These are phyloP conservation scores for Pichiaceae sp. DNA, from an alignment of 1,139 yeast species.

Conservation along the genomic window DNA sequence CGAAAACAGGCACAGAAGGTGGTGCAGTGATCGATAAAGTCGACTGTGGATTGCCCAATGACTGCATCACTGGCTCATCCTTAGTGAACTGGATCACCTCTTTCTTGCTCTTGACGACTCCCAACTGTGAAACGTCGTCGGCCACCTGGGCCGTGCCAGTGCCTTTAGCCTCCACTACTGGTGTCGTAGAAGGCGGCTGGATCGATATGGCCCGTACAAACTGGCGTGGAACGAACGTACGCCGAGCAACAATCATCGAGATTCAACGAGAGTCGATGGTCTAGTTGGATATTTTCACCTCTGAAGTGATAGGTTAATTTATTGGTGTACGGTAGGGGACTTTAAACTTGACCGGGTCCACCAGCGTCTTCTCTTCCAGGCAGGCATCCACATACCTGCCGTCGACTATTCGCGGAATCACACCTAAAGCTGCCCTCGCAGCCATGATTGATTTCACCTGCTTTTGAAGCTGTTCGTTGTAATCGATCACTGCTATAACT, in stretches of 20 bases:
- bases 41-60: constrained; percentile 38
- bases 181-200: constrained; percentile 16
- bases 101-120: constrained; percentile 1
- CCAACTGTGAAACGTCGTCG: background rate
- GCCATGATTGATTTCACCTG: constrained; percentile 2
- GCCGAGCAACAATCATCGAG: too few species aligned
- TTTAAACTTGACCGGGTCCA: constrained; percentile 30
- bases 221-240: too few species aligned
- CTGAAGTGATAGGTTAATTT: too few species aligned
- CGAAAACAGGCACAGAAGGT: constrained; percentile 46
- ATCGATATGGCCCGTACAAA: constrained; percentile 19
- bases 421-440: constrained; percentile 22
- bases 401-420: constrained; percentile 42
- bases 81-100: constrained; percentile 2
- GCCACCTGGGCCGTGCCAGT: background rate
- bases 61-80: constrained; percentile 24
- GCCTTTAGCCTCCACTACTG: background rate
- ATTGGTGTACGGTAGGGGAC: too few species aligned
- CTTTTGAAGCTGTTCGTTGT: background rate
- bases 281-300: too few species aligned
- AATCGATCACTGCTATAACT: constrained; percentile 13
- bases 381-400: constrained; percentile 35
- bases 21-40: constrained; percentile 40
- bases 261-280: too few species aligned
- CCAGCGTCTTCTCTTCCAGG: constrained; percentile 31